Base-by-base conservation (phyloP, 345 rosid species). In the Odontarrhena argentea region DNA sequence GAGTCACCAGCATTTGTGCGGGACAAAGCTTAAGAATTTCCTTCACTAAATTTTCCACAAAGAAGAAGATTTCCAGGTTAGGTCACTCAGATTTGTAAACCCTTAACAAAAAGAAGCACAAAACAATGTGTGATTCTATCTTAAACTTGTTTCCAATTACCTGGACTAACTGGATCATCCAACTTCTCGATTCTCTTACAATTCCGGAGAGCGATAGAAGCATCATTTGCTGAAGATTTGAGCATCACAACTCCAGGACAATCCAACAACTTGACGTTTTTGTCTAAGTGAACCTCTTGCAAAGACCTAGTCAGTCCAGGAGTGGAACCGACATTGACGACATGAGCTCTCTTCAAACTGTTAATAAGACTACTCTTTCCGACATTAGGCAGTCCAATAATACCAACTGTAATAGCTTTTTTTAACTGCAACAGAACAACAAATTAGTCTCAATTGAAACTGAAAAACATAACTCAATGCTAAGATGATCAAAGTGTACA, bases 231-330 rank as follows among this genome's bases (percentile, higher is more conserved):
- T 4, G 60, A 67, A 48, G 96, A 91, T 71, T 83, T 87, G 44
- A 91, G 91, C 97, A 94, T 84, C 59, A 91, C 99, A 74, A 94
- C 96, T 56, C 99, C 99, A 66, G 97, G 99, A 70, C 97, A 94
- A 74, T 94, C 99, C 76, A 94, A 62, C 73, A 91, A 76, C 70
- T 91, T 94, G 45, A 94, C 89, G 80, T 88, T 87, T 76, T 83
- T 87, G 84, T 91, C 99, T 59, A 91, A 71, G 61, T 91, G 97
- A 78, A 94, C 96, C 80, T 94, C 97, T 81, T 91, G 99, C 85
- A 94, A 77, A 41, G 97, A 84, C 75, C 88, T 90, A 5, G 96
- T 94, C 57, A 94, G 74, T 15, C 99, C 99, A 40, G 99, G 97
- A 51, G 99, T 91, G 47, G 96, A 86, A 44, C 99, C 99, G 44